A percentile compares a stretch with the other conserved stretches of the same genome.
Conservation (phyloP, 1,284 basidiomycete species). For the Ganoderma lucidum region DNA sequence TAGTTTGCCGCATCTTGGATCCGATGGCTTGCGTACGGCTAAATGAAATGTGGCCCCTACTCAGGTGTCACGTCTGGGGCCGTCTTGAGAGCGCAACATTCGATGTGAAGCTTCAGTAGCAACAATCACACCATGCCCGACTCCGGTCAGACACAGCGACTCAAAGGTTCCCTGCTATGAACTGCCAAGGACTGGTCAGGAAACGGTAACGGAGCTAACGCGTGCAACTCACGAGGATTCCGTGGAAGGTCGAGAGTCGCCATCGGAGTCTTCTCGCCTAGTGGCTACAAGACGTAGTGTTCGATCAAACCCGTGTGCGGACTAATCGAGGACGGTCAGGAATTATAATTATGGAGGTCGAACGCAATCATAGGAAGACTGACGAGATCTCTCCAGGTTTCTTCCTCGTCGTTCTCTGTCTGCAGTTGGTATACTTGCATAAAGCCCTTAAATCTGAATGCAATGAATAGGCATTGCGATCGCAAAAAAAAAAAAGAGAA, state of each 20-base stretch:
- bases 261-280: slow-evolving; percentile 57
- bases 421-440: slow-evolving; percentile 82
- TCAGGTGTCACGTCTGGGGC: background rate
- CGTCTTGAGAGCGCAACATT: background rate
- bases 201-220: background rate
- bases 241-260: slow-evolving; percentile 22
- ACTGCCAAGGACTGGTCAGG: slow-evolving; percentile 12
- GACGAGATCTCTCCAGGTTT: slow-evolving; percentile 83
- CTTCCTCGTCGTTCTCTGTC: slow-evolving; percentile 82
- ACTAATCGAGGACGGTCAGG: slow-evolving; percentile 46
- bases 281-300: slow-evolving; percentile 65
- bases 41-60: background rate
- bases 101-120: slow-evolving; percentile 1
- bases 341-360: too few species aligned
- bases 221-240: slow-evolving; percentile 13
- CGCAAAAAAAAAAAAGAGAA: background rate
- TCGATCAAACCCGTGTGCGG: slow-evolving; percentile 78
- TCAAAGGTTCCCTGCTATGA: slow-evolving; percentile 9
- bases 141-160: background rate
- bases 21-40: background rate
- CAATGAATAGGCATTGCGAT: background rate
- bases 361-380: slow-evolving; percentile 32
- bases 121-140: background rate
- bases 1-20: slow-evolving; percentile 7
- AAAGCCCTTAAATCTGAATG: slow-evolving; percentile 74